These are phyloP conservation scores for Malus sylvestris DNA, from an alignment of 306 rosid species.

Conservation along the genomic window DNA sequence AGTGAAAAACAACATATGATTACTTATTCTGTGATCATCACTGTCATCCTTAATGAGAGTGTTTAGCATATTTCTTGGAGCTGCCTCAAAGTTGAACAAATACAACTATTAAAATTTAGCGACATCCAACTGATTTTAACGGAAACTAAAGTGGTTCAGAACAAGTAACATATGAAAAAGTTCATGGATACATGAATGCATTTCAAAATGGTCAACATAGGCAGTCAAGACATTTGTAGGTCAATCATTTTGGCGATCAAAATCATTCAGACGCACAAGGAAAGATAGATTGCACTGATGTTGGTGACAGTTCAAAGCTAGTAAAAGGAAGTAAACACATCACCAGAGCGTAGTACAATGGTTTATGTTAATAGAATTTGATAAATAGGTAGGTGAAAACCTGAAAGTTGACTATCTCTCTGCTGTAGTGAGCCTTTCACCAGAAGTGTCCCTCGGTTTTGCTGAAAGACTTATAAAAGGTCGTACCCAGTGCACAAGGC, in stretches of 20 bases:
- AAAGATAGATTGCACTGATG: background rate
- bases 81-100: background rate
- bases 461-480: slow-evolving; percentile 50
- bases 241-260: background rate
- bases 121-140: background rate
- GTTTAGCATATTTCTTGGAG: background rate
- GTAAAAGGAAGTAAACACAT: background rate
- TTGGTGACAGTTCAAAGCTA: background rate
- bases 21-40: no score
- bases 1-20: no score
- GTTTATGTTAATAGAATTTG: background rate
- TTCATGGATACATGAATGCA: background rate
- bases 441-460: slow-evolving; percentile 72
- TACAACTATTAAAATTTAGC: background rate
- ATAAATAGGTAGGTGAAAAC: slow-evolving; percentile 25
- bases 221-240: background rate
- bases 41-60: no score
- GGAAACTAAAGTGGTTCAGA: background rate
- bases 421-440: slow-evolving; percentile 80
- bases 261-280: background rate
- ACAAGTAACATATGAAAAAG: background rate
- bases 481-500: no score
- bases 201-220: background rate
- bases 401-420: slow-evolving; percentile 45
- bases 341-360: background rate